Percentiles rank a stretch among this genome's conserved stretches.
Evolutionary conservation across 768 basidiomycete genomes (phyloP).

Genomic region (Tulasnella sp.): DNA sequence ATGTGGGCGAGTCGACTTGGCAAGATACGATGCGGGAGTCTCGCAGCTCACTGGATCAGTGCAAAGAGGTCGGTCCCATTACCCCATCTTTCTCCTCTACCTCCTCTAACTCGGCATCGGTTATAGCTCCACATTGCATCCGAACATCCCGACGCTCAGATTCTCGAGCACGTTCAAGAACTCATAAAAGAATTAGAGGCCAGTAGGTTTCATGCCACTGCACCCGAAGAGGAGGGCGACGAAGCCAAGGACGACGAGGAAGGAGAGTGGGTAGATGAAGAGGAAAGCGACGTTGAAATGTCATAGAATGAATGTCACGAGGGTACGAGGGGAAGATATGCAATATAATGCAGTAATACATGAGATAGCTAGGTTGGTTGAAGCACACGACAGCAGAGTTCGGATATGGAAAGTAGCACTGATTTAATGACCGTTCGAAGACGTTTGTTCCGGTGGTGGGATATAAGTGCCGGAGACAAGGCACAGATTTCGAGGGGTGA

Average conservation of each 20-base stretch:
- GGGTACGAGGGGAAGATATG: background rate
- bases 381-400: background rate
- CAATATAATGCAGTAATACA: background rate
- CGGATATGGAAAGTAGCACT: background rate
- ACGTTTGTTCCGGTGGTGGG: constrained; percentile 26
- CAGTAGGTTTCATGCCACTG: constrained; percentile 52
- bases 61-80: constrained; percentile 43
- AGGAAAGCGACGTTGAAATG: constrained; percentile 38
- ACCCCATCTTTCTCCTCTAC: background rate
- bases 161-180: constrained; percentile 66
- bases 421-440: background rate
- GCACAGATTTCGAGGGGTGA: constrained; percentile 90
- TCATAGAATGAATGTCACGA: constrained; percentile 13
- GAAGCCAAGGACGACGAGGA: constrained; percentile 44
- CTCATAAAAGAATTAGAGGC: constrained; percentile 56
- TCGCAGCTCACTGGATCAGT: constrained; percentile 72
- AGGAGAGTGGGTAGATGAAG: constrained; percentile 48
- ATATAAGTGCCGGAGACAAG: constrained; percentile 71
- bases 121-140: constrained; percentile 59
- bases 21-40: constrained; percentile 70
- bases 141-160: constrained; percentile 60
- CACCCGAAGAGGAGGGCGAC: constrained; percentile 30
- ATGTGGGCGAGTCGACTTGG: constrained; percentile 44
- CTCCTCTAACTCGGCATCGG: constrained; percentile 3
- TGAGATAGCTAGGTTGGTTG: background rate